Conservation (phyloP, 352 stramenopile genomes). For the Pythium phragmitis region DNA sequence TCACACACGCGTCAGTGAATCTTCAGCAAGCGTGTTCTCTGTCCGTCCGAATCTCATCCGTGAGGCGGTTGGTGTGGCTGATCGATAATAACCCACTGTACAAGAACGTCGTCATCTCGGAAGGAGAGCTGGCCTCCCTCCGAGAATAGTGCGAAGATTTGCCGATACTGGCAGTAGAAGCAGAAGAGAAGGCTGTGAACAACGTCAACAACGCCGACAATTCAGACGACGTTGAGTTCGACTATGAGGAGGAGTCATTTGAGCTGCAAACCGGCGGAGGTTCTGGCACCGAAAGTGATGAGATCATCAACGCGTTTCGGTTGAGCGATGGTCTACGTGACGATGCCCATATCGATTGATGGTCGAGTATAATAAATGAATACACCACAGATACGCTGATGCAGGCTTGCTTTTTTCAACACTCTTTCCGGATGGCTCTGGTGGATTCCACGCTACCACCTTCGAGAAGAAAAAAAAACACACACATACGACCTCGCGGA, state of each 20-base stretch:
- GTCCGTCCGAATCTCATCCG: conserved; percentile 9
- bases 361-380: conserved; percentile 17
- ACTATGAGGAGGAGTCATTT: neutral
- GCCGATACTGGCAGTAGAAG: neutral
- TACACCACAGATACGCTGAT: conserved; percentile 22
- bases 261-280: neutral
- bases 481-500: neutral
- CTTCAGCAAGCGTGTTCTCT: neutral
- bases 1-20: too few species aligned
- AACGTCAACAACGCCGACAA: neutral
- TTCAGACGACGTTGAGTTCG: neutral
- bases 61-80: conserved; percentile 5
- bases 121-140: neutral
- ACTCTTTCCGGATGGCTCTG: conserved; percentile 24
- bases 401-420: conserved; percentile 29
- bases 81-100: conserved; percentile 8
- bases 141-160: neutral
- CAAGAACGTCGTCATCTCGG: neutral
- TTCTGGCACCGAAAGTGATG: neutral
- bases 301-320: neutral
- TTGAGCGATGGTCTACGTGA: neutral
- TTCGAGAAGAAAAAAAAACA: neutral
- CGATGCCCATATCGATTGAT: neutral
- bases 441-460: conserved; percentile 11
- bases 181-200: neutral